Percentiles rank a stretch among this genome's conserved stretches.
These are phyloP conservation scores for Paraphoma chrysanthemicola DNA, from an alignment of 2,329 filamentous ascomycete species.

Conservation along the genomic window DNA sequence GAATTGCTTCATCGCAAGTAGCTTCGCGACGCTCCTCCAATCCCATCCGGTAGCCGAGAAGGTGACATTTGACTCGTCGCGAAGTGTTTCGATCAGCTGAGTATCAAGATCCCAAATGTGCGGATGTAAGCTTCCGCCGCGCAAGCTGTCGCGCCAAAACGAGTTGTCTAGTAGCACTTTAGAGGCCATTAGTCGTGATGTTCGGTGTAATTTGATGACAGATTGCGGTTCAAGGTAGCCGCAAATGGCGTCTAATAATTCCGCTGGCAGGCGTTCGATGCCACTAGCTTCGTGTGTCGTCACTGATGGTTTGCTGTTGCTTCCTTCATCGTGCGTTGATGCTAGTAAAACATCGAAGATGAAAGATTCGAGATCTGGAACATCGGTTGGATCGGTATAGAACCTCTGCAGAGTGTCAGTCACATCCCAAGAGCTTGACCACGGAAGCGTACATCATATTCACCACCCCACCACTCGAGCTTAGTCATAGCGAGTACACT, in stretches of 20 bases:
- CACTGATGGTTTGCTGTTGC: neutral
- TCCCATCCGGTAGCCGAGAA: slow-evolving; percentile 12
- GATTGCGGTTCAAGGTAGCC: slow-evolving; percentile 19
- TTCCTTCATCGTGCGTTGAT: neutral
- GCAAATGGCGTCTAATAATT: slow-evolving; percentile 25
- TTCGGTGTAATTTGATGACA: slow-evolving; percentile 24
- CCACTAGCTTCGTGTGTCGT: slow-evolving; percentile 2
- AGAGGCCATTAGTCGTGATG: slow-evolving; percentile 22
- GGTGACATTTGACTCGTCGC: slow-evolving; percentile 2
- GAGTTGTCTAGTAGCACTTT: slow-evolving; percentile 28
- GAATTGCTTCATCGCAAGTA: slow-evolving; percentile 22
- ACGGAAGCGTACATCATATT: slow-evolving; percentile 24
- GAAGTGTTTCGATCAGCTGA: slow-evolving; percentile 8
- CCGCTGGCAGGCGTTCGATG: slow-evolving; percentile 23
- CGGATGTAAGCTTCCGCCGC: slow-evolving; percentile 24
- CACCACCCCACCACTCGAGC: slow-evolving; percentile 33
- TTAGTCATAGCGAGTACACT: slow-evolving; percentile 26
- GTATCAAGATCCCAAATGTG: slow-evolving; percentile 35
- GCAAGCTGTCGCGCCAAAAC: slow-evolving; percentile 34
- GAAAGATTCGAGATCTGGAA: slow-evolving; percentile 2
- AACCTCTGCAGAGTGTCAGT: slow-evolving; percentile 24
- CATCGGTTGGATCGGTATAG: slow-evolving; percentile 26
- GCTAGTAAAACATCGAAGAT: neutral
- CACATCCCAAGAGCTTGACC: neutral
- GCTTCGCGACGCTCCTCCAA: slow-evolving; percentile 23